These are phyloP conservation scores for Claviceps spartinae DNA, from an alignment of 2,329 filamentous ascomycete genomes.

Conservation along the genomic window DNA sequence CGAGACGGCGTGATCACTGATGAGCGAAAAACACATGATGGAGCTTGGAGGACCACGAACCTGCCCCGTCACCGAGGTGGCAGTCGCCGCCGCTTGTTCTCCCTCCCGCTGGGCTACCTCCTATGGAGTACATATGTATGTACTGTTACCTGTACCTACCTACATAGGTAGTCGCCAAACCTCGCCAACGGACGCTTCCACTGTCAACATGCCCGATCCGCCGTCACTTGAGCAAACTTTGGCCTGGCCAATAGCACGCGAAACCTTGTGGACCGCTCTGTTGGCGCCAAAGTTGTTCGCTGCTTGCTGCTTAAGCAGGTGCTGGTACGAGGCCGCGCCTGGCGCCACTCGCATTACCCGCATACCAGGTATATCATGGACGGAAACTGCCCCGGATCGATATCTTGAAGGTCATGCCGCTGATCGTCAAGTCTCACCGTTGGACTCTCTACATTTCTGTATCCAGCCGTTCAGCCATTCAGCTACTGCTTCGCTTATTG, in stretches of 20 bases:
- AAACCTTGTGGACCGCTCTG: not conserved
- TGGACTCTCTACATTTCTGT: no score
- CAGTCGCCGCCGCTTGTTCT: not conserved
- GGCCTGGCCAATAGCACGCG: not conserved
- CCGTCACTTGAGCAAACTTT: slow-evolving; percentile 1
- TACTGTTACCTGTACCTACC: no score
- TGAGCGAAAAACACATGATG: no score
- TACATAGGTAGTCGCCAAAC: no score
- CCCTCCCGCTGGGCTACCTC: not conserved
- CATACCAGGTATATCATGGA: not conserved
- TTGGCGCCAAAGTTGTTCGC: not conserved
- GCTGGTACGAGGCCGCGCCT: not conserved
- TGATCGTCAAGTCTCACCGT: not conserved
- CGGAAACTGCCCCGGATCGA: not conserved
- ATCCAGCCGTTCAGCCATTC: no score
- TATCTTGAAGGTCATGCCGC: not conserved
- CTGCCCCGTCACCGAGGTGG: slow-evolving; percentile 2
- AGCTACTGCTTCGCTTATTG: no score
- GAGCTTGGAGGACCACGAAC: not conserved
- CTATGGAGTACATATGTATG: no score
- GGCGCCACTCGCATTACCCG: not conserved
- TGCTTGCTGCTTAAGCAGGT: not conserved
- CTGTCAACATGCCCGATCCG: not conserved
- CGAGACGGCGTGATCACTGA: no score
- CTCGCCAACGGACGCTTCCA: no score